These are phyloP conservation scores for Dothideomycetes sp. DNA, from an alignment of 2,329 filamentous ascomycete species.

Conservation along the genomic window DNA sequence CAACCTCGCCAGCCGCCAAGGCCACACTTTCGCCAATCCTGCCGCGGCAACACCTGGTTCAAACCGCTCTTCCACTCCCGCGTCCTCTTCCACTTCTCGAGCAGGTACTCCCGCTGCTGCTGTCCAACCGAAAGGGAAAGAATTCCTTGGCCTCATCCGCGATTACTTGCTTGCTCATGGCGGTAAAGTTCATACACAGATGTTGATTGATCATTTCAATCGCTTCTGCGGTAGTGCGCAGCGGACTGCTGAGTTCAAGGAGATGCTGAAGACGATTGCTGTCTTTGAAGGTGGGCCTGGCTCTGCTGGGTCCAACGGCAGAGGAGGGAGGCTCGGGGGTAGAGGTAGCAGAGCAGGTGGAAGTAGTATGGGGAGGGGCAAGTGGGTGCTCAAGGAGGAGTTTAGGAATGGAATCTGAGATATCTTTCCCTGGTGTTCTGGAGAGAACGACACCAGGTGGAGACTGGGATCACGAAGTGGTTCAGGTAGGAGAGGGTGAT, in stretches of 20 bases:
- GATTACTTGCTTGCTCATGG: slow-evolving; percentile 69
- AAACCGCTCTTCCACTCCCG: slow-evolving; percentile 13
- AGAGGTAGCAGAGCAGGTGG: slow-evolving; percentile 37
- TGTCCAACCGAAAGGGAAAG: slow-evolving; percentile 25
- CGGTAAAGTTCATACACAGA: slow-evolving; percentile 69
- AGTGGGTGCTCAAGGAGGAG: slow-evolving; percentile 51
- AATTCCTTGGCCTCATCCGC: slow-evolving; percentile 49
- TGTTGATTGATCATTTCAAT: slow-evolving; percentile 84
- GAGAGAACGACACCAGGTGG: no score
- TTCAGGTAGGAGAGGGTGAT: no score
- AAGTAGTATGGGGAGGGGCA: slow-evolving; percentile 33
- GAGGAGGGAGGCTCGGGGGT: slow-evolving; percentile 45
- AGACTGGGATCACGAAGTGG: no score
- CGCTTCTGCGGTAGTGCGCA: slow-evolving; percentile 59
- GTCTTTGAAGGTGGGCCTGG: slow-evolving; percentile 54
- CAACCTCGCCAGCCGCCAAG: slow-evolving; percentile 31
- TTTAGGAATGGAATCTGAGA: no score
- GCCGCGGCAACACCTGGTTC: not conserved
- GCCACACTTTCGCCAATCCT: slow-evolving; percentile 9
- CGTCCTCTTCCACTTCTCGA: slow-evolving; percentile 19
- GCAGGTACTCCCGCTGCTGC: slow-evolving; percentile 14
- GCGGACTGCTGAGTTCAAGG: slow-evolving; percentile 69
- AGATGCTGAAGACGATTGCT: slow-evolving; percentile 67
- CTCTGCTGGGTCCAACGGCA: no score
- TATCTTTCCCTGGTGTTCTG: no score